Evolutionary conservation across 1,284 basidiomycete genomes (phyloP).

Genomic region (Melanopsichium pennsylvanicum): DNA sequence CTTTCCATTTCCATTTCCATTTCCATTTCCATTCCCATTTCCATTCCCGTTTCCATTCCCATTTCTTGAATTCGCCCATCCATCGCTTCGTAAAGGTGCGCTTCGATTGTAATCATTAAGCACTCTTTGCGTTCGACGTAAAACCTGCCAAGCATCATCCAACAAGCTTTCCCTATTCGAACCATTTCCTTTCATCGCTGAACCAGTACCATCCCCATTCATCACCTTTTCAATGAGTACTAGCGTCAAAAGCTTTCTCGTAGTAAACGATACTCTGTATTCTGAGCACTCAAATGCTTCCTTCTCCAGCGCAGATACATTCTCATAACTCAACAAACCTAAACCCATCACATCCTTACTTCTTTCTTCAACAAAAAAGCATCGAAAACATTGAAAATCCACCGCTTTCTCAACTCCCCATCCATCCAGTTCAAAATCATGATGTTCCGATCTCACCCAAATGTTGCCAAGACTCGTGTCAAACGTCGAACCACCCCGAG

Average conservation of each 20-base stretch:
- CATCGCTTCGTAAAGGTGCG: no score
- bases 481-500: no score
- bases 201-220: background rate
- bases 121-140: slow-evolving; percentile 32
- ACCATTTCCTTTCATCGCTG: background rate
- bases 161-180: background rate
- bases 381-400: slow-evolving; percentile 26
- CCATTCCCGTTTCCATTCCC: no score
- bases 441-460: slow-evolving; percentile 33
- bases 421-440: slow-evolving; percentile 49
- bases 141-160: slow-evolving; percentile 36
- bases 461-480: slow-evolving; percentile 20
- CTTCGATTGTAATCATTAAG: slow-evolving; percentile 40
- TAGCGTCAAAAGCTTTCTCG: slow-evolving; percentile 31
- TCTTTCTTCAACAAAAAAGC: slow-evolving; percentile 21
- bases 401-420: slow-evolving; percentile 42
- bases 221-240: slow-evolving; percentile 26
- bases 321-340: slow-evolving; percentile 18
- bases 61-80: no score
- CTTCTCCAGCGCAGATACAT: slow-evolving; percentile 7
- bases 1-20: slow-evolving; percentile 1
- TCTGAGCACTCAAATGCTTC: slow-evolving; percentile 5
- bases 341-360: no score
- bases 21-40: background rate
- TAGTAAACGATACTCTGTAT: slow-evolving; percentile 25